These are phyloP conservation scores for Hansfordia pulvinata DNA, from an alignment of 2,329 filamentous ascomycete species.

Conservation along the genomic window DNA sequence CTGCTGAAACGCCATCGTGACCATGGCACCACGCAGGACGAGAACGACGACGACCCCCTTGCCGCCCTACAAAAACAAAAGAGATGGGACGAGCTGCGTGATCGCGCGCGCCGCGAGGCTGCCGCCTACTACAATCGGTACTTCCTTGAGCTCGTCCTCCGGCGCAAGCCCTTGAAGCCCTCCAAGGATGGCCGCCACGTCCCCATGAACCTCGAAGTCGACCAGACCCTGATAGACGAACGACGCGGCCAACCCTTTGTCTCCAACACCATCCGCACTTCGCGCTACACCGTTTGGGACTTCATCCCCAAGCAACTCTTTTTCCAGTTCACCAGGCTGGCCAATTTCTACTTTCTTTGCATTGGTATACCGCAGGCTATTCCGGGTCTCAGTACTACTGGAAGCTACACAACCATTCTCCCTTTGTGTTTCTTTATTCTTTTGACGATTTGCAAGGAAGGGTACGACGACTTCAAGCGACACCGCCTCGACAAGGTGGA, in stretches of 20 bases:
- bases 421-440: conserved; percentile 64
- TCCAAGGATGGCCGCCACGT: conserved; percentile 55
- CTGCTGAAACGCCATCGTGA: too few species aligned
- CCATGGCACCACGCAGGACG: too few species aligned
- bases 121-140: conserved; percentile 21
- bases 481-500: conserved; percentile 73
- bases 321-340: conserved; percentile 75
- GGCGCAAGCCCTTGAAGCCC: conserved; percentile 53
- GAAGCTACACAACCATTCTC: conserved; percentile 60
- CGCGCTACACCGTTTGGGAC: conserved; percentile 71
- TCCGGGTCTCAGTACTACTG: conserved; percentile 63
- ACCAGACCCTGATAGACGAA: conserved; percentile 29
- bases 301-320: conserved; percentile 76
- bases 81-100: conserved; percentile 7
- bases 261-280: conserved; percentile 60
- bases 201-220: conserved; percentile 24
- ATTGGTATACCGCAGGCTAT: conserved; percentile 77
- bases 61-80: conserved; percentile 5
- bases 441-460: conserved; percentile 74
- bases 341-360: conserved; percentile 79
- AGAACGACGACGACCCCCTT: too few species aligned
- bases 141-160: conserved; percentile 36
- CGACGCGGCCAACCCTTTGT: conserved; percentile 35
- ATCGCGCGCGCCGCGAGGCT: conserved; percentile 6
- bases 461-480: conserved; percentile 71